Evolutionary conservation across 805 yeast genomes (phyloP).

Genomic region (Candida rishiriensis): DNA sequence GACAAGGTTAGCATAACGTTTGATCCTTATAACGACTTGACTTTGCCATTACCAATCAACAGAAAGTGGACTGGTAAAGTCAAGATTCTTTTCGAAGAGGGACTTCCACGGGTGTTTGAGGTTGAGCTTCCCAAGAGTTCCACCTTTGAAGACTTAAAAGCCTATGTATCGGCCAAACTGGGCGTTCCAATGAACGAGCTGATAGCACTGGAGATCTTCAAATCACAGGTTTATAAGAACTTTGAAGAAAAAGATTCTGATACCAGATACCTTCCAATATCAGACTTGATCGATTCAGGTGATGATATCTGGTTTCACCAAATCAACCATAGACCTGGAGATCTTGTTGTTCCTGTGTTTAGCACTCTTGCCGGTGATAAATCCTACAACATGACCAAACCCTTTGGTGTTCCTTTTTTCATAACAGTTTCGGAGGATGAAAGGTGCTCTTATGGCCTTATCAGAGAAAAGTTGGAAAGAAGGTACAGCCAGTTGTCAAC

Average conservation of each 20-base stretch:
- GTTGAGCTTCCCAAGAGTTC: constrained; percentile 69
- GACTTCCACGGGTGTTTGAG: constrained; percentile 49
- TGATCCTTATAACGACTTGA: constrained; percentile 89
- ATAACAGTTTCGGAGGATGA: constrained; percentile 53
- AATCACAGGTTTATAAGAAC: constrained; percentile 62
- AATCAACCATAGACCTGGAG: constrained; percentile 38
- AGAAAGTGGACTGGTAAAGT: constrained; percentile 68
- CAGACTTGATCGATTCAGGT: constrained; percentile 56
- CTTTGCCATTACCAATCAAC: constrained; percentile 80
- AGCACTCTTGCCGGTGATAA: constrained; percentile 38
- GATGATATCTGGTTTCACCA: constrained; percentile 66
- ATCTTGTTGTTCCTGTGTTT: constrained; percentile 58
- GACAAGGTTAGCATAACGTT: constrained; percentile 76
- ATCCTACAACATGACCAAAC: constrained; percentile 33
- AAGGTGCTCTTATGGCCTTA: constrained; percentile 48
- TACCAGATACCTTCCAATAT: constrained; percentile 58
- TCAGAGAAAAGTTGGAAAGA: constrained; percentile 53
- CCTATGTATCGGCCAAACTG: constrained; percentile 51
- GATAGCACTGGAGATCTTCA: constrained; percentile 59
- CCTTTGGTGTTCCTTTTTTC: constrained; percentile 78
- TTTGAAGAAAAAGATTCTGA: constrained; percentile 54
- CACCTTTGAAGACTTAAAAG: constrained; percentile 57
- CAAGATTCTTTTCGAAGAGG: constrained; percentile 54
- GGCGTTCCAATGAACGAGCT: constrained; percentile 34
- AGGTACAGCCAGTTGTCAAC: constrained; percentile 46